Conservation (phyloP, 2,329 filamentous ascomycete genomes). For the Paraconiothyrium sp. region DNA sequence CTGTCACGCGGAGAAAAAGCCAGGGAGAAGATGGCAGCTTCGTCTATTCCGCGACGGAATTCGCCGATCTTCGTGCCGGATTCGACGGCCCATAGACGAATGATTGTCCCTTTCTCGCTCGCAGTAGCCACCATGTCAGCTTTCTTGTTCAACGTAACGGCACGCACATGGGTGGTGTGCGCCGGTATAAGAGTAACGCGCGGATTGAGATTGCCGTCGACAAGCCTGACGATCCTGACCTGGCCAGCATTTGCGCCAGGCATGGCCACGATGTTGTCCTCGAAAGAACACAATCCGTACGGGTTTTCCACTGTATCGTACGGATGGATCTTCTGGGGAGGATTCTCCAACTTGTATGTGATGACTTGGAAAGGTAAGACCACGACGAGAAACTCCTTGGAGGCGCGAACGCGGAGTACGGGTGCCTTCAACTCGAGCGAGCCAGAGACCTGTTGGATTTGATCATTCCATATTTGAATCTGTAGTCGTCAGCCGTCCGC, state of each 20-base stretch:
- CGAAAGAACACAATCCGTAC: slow-evolving; percentile 80
- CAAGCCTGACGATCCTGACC: slow-evolving; percentile 88
- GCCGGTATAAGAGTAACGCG: slow-evolving; percentile 95
- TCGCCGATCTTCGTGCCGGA: slow-evolving; percentile 85
- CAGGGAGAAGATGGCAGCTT: slow-evolving; percentile 85
- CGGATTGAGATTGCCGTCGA: slow-evolving; percentile 74
- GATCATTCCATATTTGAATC: slow-evolving; percentile 92
- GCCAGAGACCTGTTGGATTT: slow-evolving; percentile 77
- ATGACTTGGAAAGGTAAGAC: slow-evolving; percentile 83
- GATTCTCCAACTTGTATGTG: slow-evolving; percentile 80
- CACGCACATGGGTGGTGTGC: slow-evolving; percentile 80
- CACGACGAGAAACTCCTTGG: slow-evolving; percentile 78
- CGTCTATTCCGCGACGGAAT: slow-evolving; percentile 87
- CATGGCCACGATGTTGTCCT: slow-evolving; percentile 78
- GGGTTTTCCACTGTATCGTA: slow-evolving; percentile 91
- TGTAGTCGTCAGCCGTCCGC: slow-evolving; percentile 49
- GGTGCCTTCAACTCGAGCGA: slow-evolving; percentile 81
- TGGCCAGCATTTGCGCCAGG: slow-evolving; percentile 89
- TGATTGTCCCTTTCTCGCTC: slow-evolving; percentile 89
- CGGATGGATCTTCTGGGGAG: slow-evolving; percentile 73
- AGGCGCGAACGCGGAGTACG: slow-evolving; percentile 81
- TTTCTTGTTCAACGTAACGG: slow-evolving; percentile 81
- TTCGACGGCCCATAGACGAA: slow-evolving; percentile 83
- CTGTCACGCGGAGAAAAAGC: slow-evolving; percentile 84
- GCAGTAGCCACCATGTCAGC: slow-evolving; percentile 87